phyloP scores from a whole-genome alignment of 805 yeast species.

The Barnettozyma botsteinii region DNA sequence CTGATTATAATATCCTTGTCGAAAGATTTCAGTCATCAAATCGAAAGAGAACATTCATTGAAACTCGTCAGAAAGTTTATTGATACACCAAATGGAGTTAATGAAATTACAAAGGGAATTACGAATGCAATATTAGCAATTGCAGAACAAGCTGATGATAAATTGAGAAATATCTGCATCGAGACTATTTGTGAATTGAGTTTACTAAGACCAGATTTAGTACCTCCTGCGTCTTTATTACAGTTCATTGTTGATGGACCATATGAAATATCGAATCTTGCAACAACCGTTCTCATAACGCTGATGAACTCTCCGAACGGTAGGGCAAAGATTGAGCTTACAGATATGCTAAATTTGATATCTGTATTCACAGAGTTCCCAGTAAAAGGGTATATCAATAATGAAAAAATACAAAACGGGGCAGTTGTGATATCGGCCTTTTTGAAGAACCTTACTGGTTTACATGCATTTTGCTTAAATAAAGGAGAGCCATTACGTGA shows the following conservation, averaged over 20 bases:
- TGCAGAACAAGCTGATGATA: constrained; percentile 50
- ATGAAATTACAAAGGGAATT: constrained; percentile 53
- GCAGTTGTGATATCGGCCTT: constrained; percentile 55
- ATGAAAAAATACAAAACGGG: constrained; percentile 52
- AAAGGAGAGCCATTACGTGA: constrained; percentile 50
- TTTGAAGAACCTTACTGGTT: constrained; percentile 72
- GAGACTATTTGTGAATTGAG: constrained; percentile 51
- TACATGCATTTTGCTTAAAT: constrained; percentile 55
- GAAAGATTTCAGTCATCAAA: constrained; percentile 44
- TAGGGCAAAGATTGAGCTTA: constrained; percentile 48
- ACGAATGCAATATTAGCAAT: constrained; percentile 61
- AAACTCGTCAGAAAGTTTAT: constrained; percentile 61
- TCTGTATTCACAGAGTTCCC: constrained; percentile 68
- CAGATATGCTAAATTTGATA: constrained; percentile 55
- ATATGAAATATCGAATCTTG: constrained; percentile 36
- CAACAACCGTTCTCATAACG: constrained; percentile 43
- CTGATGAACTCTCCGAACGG: constrained; percentile 54
- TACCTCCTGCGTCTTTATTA: constrained; percentile 36
- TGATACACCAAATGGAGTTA: constrained; percentile 46
- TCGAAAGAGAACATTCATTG: constrained; percentile 75
- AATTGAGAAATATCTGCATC: constrained; percentile 41
- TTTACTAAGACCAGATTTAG: constrained; percentile 37
- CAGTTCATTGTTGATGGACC: constrained; percentile 52
- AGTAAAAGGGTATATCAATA: constrained; percentile 39
- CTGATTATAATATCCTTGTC: constrained; percentile 61